A percentile compares a stretch with the other conserved stretches of the same genome.
Evolutionary conservation across 2,329 filamentous ascomycete species (phyloP).

Genomic region (Ilyonectria sp.): DNA sequence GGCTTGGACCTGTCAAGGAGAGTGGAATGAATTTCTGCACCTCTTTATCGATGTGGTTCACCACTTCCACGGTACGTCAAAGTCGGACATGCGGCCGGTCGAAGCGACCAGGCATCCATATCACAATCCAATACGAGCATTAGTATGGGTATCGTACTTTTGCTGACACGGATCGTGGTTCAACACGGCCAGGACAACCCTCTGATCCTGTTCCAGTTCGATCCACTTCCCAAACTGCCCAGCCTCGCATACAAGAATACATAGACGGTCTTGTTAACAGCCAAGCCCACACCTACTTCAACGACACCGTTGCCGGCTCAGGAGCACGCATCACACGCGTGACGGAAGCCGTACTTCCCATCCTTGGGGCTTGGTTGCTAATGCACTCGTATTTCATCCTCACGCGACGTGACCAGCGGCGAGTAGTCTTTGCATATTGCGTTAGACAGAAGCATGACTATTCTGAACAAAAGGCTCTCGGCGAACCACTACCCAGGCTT

Average conservation of each 20-base stretch:
- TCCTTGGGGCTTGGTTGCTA: not conserved
- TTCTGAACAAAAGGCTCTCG: not conserved
- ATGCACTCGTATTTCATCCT: constrained; percentile 1
- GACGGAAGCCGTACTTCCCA: not conserved
- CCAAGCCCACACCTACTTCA: not conserved
- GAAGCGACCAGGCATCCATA: no score
- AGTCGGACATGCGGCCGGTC: no score
- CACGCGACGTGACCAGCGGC: not conserved
- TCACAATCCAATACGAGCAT: no score
- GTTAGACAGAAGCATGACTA: not conserved
- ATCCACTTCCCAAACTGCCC: not conserved
- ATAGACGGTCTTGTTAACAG: not conserved
- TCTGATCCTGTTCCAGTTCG: no score
- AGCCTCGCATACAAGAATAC: not conserved
- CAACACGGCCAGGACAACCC: no score
- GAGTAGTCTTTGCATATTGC: constrained; percentile 3
- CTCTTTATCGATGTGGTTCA: not conserved
- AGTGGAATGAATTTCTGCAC: not conserved
- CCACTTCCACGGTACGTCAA: not conserved
- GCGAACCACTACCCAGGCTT: not conserved
- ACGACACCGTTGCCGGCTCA: not conserved
- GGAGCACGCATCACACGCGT: not conserved
- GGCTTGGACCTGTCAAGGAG: not conserved
- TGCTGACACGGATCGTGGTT: no score
- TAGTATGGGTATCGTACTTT: no score